Percentiles rank a stretch among this genome's conserved stretches.
These are phyloP conservation scores for Xylariaceae sp. DNA, from an alignment of 2,329 filamentous ascomycete species.

Conservation along the genomic window DNA sequence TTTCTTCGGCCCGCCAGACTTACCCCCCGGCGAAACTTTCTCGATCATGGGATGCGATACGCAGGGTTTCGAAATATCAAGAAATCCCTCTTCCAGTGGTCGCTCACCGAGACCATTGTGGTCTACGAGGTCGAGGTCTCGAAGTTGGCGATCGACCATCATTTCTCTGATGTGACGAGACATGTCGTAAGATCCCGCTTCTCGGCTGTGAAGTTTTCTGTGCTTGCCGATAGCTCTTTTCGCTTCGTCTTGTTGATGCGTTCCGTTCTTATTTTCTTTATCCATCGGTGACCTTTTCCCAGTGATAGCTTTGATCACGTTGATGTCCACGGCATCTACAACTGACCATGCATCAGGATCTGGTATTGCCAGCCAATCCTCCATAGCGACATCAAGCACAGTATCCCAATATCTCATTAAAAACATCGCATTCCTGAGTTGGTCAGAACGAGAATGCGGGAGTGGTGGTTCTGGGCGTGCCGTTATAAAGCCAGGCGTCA, in stretches of 20 bases:
- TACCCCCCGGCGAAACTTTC: slow-evolving; percentile 8
- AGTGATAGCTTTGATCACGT: slow-evolving; percentile 18
- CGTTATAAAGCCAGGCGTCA: slow-evolving; percentile 50
- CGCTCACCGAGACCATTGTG: slow-evolving; percentile 40
- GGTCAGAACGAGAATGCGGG: slow-evolving; percentile 46
- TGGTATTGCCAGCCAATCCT: slow-evolving; percentile 40
- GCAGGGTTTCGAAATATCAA: slow-evolving; percentile 43
- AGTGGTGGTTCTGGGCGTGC: slow-evolving; percentile 39
- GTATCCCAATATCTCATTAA: slow-evolving; percentile 50
- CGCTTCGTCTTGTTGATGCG: slow-evolving; percentile 2
- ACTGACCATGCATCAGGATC: slow-evolving; percentile 16
- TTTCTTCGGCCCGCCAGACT: not conserved
- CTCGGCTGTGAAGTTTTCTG: slow-evolving; percentile 30
- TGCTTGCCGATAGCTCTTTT: not conserved
- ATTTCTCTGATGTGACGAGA: slow-evolving; percentile 39
- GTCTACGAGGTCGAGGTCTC: slow-evolving; percentile 39
- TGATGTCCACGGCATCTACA: slow-evolving; percentile 14
- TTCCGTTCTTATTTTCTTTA: not conserved
- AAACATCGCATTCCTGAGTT: slow-evolving; percentile 51
- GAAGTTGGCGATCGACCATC: slow-evolving; percentile 47
- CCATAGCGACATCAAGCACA: slow-evolving; percentile 36
- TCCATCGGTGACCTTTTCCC: slow-evolving; percentile 7
- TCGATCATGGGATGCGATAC: slow-evolving; percentile 21
- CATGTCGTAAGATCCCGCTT: slow-evolving; percentile 41
- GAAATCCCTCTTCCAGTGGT: slow-evolving; percentile 33